phyloP scores from a whole-genome alignment of 768 basidiomycete species.

The Russula sp. region DNA sequence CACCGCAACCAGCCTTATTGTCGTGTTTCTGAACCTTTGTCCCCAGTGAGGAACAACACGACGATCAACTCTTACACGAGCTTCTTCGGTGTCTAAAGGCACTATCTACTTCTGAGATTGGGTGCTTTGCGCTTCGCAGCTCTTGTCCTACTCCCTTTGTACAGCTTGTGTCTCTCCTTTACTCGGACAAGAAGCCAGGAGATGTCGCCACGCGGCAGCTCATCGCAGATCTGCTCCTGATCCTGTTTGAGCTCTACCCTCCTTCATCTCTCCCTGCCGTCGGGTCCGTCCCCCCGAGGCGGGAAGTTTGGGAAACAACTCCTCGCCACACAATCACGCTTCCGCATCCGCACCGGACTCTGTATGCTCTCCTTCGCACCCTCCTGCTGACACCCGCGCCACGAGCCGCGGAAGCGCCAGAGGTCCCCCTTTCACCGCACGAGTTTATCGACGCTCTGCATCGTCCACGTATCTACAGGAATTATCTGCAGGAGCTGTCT shows the following conservation, averaged over 20 bases:
- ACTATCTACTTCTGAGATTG: slow-evolving; percentile 80
- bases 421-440: slow-evolving; percentile 59
- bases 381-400: slow-evolving; percentile 70
- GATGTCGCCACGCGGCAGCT: slow-evolving; percentile 86
- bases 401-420: slow-evolving; percentile 54
- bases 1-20: background rate
- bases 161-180: slow-evolving; percentile 76
- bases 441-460: slow-evolving; percentile 74
- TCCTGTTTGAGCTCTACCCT: slow-evolving; percentile 87
- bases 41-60: slow-evolving; percentile 93
- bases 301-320: slow-evolving; percentile 26
- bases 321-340: slow-evolving; percentile 53
- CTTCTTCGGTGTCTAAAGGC: slow-evolving; percentile 91
- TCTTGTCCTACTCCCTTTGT: slow-evolving; percentile 83
- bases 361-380: slow-evolving; percentile 68
- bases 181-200: slow-evolving; percentile 97
- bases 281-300: slow-evolving; percentile 25
- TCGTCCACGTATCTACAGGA: slow-evolving; percentile 66
- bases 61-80: slow-evolving; percentile 90
- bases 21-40: background rate
- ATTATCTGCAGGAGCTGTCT: slow-evolving; percentile 74
- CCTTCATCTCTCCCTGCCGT: slow-evolving; percentile 53
- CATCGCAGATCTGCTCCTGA: slow-evolving; percentile 80
- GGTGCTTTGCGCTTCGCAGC: slow-evolving; percentile 84
- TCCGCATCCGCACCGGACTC: slow-evolving; percentile 61